These are phyloP conservation scores for Talaromyces sp. DNA, from an alignment of 2,329 filamentous ascomycete species.

Conservation along the genomic window DNA sequence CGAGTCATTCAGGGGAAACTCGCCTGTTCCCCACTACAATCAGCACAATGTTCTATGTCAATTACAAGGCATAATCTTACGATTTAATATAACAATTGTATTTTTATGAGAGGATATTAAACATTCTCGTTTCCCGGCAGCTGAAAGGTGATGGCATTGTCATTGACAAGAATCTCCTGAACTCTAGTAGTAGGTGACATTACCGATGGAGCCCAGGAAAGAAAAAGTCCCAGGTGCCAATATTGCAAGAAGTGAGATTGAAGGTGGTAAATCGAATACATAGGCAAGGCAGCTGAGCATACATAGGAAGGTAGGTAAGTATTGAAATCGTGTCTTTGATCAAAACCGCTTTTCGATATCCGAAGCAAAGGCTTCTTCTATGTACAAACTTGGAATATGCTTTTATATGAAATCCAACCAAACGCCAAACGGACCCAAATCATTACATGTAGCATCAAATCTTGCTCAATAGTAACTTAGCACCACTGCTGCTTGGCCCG, in stretches of 20 bases:
- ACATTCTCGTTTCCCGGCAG: neutral
- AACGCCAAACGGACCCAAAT: neutral
- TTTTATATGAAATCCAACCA: conserved; percentile 10
- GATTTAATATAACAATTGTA: neutral
- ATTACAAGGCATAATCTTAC: neutral
- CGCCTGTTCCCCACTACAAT: neutral
- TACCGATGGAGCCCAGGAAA: neutral
- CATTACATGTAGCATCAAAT: conserved; percentile 26
- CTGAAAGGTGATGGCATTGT: neutral
- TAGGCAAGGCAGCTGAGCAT: neutral
- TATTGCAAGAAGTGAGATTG: neutral
- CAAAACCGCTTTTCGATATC: neutral
- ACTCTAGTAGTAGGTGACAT: neutral
- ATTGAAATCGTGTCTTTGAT: neutral
- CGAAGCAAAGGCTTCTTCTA: conserved; percentile 13
- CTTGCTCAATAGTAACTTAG: conserved; percentile 40
- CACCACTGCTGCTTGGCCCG: conserved; percentile 48
- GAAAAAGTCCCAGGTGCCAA: neutral
- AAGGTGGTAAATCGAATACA: neutral
- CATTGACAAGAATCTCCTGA: neutral
- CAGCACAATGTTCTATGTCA: neutral
- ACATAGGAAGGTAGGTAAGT: neutral
- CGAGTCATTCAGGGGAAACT: neutral
- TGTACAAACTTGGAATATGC: conserved; percentile 14
- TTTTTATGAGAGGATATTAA: neutral